These are phyloP conservation scores for Acmispon strigosus DNA, from an alignment of 306 rosid species.

Conservation along the genomic window DNA sequence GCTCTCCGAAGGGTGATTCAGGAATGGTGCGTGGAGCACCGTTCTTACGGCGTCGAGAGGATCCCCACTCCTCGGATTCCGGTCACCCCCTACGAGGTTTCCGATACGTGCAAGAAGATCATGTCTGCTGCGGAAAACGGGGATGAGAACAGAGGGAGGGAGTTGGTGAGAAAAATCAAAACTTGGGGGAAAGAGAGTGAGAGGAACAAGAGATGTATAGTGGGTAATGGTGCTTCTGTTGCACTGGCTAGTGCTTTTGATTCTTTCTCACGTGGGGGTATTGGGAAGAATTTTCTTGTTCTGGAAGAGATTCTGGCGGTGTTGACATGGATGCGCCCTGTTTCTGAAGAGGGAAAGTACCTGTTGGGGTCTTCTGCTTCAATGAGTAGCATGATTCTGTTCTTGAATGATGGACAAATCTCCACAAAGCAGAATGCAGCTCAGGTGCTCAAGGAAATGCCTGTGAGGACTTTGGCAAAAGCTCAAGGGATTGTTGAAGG, in stretches of 20 bases:
- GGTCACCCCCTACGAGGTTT: conserved; percentile 36
- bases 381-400: conserved; percentile 40
- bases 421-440: conserved; percentile 51
- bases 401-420: conserved; percentile 40
- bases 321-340: conserved; percentile 48
- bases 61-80: conserved; percentile 86
- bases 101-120: conserved; percentile 36
- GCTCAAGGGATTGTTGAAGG: conserved; percentile 51
- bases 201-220: conserved; percentile 56
- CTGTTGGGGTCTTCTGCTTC: conserved; percentile 41
- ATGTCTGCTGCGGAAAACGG: conserved; percentile 20
- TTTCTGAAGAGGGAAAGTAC: conserved; percentile 33
- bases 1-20: conserved; percentile 64
- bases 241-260: conserved; percentile 41
- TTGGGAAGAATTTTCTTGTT: conserved; percentile 21
- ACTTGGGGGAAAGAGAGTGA: conserved; percentile 81
- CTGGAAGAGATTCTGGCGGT: conserved; percentile 51
- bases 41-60: conserved; percentile 60
- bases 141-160: conserved; percentile 34
- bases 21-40: conserved; percentile 77
- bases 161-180: conserved; percentile 50
- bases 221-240: conserved; percentile 31
- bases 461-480: conserved; percentile 29
- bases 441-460: conserved; percentile 46
- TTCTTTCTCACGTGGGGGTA: conserved; percentile 28